Evolutionary conservation across 805 yeast genomes (phyloP), one percentile per base, ranked within the genome.

Genomic region (Ogataea methylovora): DNA sequence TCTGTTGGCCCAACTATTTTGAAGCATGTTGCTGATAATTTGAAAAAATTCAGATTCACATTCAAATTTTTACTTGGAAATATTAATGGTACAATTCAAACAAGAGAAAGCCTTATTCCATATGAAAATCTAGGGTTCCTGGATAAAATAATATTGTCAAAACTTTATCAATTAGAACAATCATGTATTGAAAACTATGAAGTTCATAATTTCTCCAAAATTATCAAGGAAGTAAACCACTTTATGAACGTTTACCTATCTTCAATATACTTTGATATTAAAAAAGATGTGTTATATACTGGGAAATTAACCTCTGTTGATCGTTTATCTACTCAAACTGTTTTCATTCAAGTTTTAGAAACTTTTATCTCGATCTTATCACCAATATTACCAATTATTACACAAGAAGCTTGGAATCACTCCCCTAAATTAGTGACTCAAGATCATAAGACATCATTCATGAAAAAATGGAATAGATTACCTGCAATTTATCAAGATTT

Each of bases 341-440:
- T 82, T 0, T 61, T 92, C 33, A 51, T 55, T 21, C 69, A 76
- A 41, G 63, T 84, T 11, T 60, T 86, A 13, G 65, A 63, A 28
- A 67, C 76, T 0, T 83, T 86, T 48, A 54, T 76, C n/a, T 70
- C 84, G 0, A 54, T 84, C 1, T 52, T 90, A 36, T 69, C 87
- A 0, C 97, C 98, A 2, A 74, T 92, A 1, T 59, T 82, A 25
- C 99, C 99, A 1, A 53, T 85, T 3, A 61, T 88, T 37, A 69
- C 90, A 0, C 97, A 92, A 57, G 97, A 92, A 50, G 86, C 76
- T 0, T 88, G 96, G 95, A 73, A 74, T 25, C 65, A 67, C 38
- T 48, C 72, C 4, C 78, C 73, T 9, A 40, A 34, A 4, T 42
- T 33, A 14, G 33, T 64, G 25, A 58, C 56, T 2, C 28, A 34